Conservation (phyloP, 2,329 filamentous ascomycete species). For the Diaporthe caulivora region DNA sequence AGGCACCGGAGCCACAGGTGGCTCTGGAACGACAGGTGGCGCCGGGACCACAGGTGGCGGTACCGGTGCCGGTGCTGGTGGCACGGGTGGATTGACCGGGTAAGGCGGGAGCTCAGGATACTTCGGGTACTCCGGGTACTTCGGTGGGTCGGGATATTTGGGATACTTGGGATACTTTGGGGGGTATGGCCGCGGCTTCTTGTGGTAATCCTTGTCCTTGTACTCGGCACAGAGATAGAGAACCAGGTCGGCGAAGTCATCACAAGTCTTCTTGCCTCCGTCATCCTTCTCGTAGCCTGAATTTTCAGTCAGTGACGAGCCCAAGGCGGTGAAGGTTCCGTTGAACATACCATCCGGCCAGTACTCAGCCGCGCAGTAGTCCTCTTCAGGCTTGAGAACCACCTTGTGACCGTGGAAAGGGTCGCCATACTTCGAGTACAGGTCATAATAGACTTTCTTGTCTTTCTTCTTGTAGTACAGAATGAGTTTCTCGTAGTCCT, state of each 20-base stretch:
- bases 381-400: slow-evolving; percentile 29
- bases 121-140: neutral
- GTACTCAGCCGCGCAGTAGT: slow-evolving; percentile 26
- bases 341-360: slow-evolving; percentile 28
- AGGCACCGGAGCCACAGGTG: neutral
- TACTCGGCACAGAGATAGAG: slow-evolving; percentile 28
- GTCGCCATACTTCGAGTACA: slow-evolving; percentile 34
- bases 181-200: neutral
- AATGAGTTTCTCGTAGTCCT: slow-evolving; percentile 33
- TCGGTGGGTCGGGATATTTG: neutral
- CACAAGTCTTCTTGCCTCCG: slow-evolving; percentile 34
- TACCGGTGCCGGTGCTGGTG: neutral
- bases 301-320: neutral
- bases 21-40: too few species aligned
- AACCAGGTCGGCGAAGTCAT: slow-evolving; percentile 11
- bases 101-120: neutral
- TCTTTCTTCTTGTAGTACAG: slow-evolving; percentile 35
- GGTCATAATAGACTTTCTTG: slow-evolving; percentile 31
- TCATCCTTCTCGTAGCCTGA: slow-evolving; percentile 12
- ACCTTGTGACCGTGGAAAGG: slow-evolving; percentile 32
- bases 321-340: too few species aligned
- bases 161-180: neutral
- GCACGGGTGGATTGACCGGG: neutral
- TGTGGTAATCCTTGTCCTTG: neutral
- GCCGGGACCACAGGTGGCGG: neutral